phyloP scores from a whole-genome alignment of 768 basidiomycete species.

The Rhizopogon vinicolor region DNA sequence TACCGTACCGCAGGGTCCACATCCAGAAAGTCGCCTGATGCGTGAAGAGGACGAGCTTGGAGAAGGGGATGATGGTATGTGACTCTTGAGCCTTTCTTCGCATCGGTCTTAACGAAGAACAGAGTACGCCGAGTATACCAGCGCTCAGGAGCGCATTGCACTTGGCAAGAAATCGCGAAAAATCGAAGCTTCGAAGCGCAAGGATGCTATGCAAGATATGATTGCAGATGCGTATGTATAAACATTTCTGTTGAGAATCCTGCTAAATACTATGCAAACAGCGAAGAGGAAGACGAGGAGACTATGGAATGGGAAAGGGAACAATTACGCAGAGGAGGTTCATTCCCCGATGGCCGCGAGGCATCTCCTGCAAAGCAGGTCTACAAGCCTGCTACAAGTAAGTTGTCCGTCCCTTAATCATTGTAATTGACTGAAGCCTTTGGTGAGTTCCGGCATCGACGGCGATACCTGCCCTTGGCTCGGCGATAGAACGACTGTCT shows the following conservation, averaged over 20 bases:
- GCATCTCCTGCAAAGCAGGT: conserved; percentile 41
- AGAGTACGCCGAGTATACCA: conserved; percentile 88
- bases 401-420: conserved; percentile 12
- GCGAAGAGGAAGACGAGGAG: conserved; percentile 83
- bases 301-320: conserved; percentile 82
- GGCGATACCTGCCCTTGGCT: conserved; percentile 58
- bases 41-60: conserved; percentile 87
- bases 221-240: conserved; percentile 73
- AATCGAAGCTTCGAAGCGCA: conserved; percentile 58
- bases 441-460: conserved; percentile 59
- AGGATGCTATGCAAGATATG: conserved; percentile 72
- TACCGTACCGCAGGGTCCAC: conserved; percentile 62
- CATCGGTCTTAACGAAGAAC: conserved; percentile 9
- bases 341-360: conserved; percentile 33
- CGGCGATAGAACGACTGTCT: conserved; percentile 58
- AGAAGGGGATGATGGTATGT: conserved; percentile 81
- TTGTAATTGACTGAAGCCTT: conserved; percentile 5
- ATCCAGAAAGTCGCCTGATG: conserved; percentile 78
- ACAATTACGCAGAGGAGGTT: conserved; percentile 74
- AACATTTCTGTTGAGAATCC: background rate
- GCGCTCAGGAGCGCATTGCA: conserved; percentile 81
- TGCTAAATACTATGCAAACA: conserved; percentile 19
- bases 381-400: conserved; percentile 75
- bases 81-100: background rate
- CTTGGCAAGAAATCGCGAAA: conserved; percentile 81